A percentile compares a stretch with the other conserved stretches of the same genome.
Conservation (phyloP, 768 basidiomycete genomes). For the Pisolithus tinctorius region DNA sequence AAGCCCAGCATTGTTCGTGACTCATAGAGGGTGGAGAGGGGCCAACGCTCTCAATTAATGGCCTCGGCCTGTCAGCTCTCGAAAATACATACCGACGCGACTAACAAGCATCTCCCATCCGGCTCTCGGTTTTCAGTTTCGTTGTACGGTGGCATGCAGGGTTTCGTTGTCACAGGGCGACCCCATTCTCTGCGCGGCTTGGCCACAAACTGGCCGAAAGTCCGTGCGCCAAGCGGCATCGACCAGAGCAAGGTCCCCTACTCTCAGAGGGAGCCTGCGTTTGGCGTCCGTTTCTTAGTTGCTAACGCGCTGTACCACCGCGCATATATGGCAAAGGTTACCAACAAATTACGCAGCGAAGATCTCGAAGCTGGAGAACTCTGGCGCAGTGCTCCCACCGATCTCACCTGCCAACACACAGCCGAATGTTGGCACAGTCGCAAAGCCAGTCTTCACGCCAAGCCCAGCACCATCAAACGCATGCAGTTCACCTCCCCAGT, state of each 20-base stretch:
- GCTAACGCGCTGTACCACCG: constrained; percentile 97
- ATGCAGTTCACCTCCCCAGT: constrained; percentile 90
- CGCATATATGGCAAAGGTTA: constrained; percentile 65
- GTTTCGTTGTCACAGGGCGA: constrained; percentile 90
- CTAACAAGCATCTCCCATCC: constrained; percentile 68
- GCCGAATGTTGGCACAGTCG: constrained; percentile 79
- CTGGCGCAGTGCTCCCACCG: constrained; percentile 69
- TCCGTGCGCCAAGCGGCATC: constrained; percentile 76
- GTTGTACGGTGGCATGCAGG: constrained; percentile 84
- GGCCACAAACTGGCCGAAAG: constrained; percentile 83
- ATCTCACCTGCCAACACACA: constrained; percentile 74
- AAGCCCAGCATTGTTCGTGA: too few relatives aligned
- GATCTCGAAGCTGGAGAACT: constrained; percentile 82
- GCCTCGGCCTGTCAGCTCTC: too few relatives aligned
- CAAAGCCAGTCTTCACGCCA: constrained; percentile 55
- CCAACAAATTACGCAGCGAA: constrained; percentile 45
- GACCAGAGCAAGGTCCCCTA: constrained; percentile 94
- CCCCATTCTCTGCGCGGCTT: constrained; percentile 87
- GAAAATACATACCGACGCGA: too few relatives aligned
- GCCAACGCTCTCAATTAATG: too few relatives aligned
- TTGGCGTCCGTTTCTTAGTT: constrained; percentile 89
- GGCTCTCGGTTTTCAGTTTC: constrained; percentile 81
- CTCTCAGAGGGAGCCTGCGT: constrained; percentile 92
- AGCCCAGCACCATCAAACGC: constrained; percentile 70
- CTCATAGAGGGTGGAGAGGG: too few relatives aligned